Conservation (phyloP, 108 stramenopile species). For the Cylindrotheca closterium region DNA sequence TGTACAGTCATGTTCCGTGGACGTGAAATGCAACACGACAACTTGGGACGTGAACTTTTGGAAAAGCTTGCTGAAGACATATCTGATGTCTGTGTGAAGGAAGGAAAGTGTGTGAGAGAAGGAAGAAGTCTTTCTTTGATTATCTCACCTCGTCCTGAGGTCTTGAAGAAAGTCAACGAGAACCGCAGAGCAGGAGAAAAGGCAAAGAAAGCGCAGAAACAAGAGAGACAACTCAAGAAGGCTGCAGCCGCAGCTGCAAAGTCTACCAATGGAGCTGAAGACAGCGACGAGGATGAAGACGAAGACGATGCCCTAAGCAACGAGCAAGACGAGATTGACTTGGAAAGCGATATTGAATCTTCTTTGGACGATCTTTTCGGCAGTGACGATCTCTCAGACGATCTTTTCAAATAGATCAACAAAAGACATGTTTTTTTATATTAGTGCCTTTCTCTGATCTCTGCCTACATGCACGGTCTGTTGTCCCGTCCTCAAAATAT, state of each 20-base stretch:
- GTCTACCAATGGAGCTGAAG: conserved; percentile 3
- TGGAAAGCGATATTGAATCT: conserved; percentile 64
- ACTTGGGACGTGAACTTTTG: conserved; percentile 72
- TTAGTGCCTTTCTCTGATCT: too few relatives aligned
- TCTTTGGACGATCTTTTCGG: conserved; percentile 78
- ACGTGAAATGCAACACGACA: conserved; percentile 79
- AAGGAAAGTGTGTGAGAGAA: conserved; percentile 74
- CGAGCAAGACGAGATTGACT: conserved; percentile 54
- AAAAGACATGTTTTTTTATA: too few relatives aligned
- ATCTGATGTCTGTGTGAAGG: conserved; percentile 50
- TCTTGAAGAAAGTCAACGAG: conserved; percentile 75
- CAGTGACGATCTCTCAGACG: conserved; percentile 64
- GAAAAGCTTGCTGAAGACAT: conserved; percentile 67
- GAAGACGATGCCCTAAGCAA: conserved; percentile 38
- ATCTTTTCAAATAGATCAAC: conserved; percentile 69
- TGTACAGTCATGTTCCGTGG: conserved; percentile 81
- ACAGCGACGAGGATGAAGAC: conserved; percentile 16
- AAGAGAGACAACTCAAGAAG: conserved; percentile 22
- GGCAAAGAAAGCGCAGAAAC: conserved; percentile 71
- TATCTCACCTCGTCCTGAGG: conserved; percentile 71
- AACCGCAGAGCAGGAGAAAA: conserved; percentile 65
- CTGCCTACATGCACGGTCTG: too few relatives aligned
- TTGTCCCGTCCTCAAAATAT: too few relatives aligned
- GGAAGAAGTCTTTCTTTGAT: conserved; percentile 71
- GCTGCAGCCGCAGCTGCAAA: conserved; percentile 32